Evolutionary conservation across 2,329 filamentous ascomycete species (phyloP).

Genomic region (Coniochaeta sp.): DNA sequence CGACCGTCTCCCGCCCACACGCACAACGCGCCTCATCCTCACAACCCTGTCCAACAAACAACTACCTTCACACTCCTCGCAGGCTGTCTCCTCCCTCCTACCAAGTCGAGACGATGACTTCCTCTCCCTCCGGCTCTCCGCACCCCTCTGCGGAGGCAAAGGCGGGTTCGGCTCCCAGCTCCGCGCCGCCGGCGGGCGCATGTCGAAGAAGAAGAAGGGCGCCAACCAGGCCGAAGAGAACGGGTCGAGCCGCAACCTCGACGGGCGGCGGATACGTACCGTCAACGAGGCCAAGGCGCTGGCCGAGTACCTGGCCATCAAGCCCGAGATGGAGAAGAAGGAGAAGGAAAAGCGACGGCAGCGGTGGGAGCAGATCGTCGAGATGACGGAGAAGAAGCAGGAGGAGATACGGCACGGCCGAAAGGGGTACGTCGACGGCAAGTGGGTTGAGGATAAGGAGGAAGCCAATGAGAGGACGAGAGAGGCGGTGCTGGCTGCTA

Average conservation of each 20-base stretch:
- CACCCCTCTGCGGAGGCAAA: conserved; percentile 83
- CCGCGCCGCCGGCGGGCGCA: conserved; percentile 91
- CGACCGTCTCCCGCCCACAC: conserved; percentile 50
- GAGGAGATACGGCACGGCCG: conserved; percentile 73
- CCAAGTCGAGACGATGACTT: conserved; percentile 54
- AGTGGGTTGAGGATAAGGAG: conserved; percentile 94
- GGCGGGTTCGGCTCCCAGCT: conserved; percentile 97
- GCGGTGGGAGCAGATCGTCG: conserved; percentile 84
- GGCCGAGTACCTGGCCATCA: conserved; percentile 89
- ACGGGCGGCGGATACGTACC: conserved; percentile 82
- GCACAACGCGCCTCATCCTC: conserved; percentile 61
- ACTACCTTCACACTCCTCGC: conserved; percentile 45
- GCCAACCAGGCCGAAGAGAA: conserved; percentile 76
- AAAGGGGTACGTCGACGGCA: conserved; percentile 68
- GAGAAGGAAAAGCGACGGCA: conserved; percentile 81
- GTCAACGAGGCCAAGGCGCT: conserved; percentile 93
- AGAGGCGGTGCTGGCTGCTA: conserved; percentile 64
- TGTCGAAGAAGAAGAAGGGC: conserved; percentile 90
- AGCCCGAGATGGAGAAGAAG: conserved; percentile 93
- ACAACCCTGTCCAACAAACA: conserved; percentile 76
- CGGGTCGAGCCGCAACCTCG: conserved; percentile 86
- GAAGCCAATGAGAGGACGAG: conserved; percentile 79
- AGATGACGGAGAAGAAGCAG: conserved; percentile 73
- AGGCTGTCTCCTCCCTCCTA: conserved; percentile 56
- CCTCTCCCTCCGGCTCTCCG: conserved; percentile 72